Evolutionary conservation across 1,284 basidiomycete genomes (phyloP).

Genomic region (Pisolithus thermaeus): DNA sequence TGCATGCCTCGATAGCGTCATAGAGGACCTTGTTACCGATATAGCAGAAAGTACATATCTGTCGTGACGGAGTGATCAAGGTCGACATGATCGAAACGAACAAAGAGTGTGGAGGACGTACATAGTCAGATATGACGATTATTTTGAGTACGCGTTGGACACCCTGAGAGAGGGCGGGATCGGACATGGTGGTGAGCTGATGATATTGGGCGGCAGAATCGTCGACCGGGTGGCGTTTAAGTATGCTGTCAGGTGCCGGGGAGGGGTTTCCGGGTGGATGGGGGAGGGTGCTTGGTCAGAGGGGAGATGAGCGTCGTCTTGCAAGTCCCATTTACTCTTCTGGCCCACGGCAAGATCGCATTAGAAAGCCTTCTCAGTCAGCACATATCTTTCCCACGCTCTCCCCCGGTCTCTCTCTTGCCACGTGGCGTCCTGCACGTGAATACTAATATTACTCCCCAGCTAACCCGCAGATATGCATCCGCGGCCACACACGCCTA

Average conservation of each 20-base stretch:
- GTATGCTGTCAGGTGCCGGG: too few species aligned
- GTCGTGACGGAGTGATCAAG: background rate
- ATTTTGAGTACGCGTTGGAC: conserved; percentile 49
- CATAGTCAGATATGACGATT: conserved; percentile 68
- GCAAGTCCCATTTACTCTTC: too few species aligned
- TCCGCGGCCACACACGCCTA: too few species aligned
- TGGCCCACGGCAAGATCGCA: background rate
- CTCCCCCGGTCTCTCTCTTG: background rate
- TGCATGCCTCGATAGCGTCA: conserved; percentile 56
- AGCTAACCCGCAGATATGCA: too few species aligned
- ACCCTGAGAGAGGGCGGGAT: conserved; percentile 28
- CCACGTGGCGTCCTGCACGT: too few species aligned
- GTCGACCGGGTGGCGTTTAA: too few species aligned
- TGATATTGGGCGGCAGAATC: too few species aligned
- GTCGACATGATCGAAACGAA: too few species aligned
- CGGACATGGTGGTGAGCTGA: conserved; percentile 16
- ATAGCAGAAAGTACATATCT: conserved; percentile 73
- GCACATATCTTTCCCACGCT: background rate
- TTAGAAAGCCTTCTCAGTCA: conserved; percentile 5
- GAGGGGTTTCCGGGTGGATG: too few species aligned
- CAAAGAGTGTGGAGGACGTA: conserved; percentile 29
- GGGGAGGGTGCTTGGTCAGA: too few species aligned
- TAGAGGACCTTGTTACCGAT: conserved; percentile 69
- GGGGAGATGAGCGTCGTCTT: too few species aligned
- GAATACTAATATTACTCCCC: too few species aligned